Percentiles rank a stretch among this genome's conserved stretches.
Conservation (phyloP, 345 rosid species). For the Rhodamnia argentea region DNA sequence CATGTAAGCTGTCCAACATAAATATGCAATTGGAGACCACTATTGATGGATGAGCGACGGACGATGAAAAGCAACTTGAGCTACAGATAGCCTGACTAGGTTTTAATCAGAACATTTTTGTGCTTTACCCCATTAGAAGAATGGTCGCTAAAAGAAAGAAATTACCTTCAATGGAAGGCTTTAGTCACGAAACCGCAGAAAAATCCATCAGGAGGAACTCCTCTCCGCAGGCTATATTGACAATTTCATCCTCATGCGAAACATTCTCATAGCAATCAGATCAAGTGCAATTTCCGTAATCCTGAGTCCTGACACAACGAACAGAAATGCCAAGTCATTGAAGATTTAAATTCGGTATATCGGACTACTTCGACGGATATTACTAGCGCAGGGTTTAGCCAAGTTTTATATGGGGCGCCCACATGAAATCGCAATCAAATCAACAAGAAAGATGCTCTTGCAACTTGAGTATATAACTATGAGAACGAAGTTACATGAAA, state of each 20-base stretch:
- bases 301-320: neutral
- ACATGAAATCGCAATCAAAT: neutral
- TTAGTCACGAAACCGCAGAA: neutral
- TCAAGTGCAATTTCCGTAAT: neutral
- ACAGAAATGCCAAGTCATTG: neutral
- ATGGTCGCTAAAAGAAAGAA: neutral
- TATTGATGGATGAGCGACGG: neutral
- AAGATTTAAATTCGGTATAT: neutral
- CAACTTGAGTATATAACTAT: neutral
- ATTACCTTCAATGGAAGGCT: neutral
- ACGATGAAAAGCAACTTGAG: neutral
- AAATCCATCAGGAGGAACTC: neutral
- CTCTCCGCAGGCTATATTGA: neutral
- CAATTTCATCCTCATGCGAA: neutral
- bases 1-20: neutral
- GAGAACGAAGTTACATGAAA: neutral
- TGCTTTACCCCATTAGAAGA: neutral
- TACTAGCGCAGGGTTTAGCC: neutral
- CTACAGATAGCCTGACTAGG: neutral
- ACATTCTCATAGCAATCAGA: neutral
- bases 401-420: neutral
- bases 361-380: neutral
- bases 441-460: neutral
- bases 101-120: neutral
- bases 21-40: neutral